These are phyloP conservation scores for Pestalotiopsis sp. DNA, from an alignment of 2,329 filamentous ascomycete species.

Conservation along the genomic window DNA sequence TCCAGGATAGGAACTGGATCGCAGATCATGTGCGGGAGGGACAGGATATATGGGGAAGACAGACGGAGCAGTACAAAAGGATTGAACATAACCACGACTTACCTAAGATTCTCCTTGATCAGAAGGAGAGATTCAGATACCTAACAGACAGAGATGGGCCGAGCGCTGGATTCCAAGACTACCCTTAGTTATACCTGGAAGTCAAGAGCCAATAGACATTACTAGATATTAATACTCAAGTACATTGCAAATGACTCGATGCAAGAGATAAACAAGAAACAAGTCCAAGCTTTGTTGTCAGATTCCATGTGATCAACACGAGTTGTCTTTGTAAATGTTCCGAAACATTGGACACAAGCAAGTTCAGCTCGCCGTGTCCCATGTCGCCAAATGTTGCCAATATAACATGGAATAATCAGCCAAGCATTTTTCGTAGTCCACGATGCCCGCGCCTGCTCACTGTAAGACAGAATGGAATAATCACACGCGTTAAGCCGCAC, in stretches of 20 bases:
- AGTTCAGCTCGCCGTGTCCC: too few species aligned
- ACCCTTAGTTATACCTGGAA: slow-evolving; percentile 27
- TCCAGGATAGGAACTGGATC: slow-evolving; percentile 50
- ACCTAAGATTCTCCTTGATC: slow-evolving; percentile 47
- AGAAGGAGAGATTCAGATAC: slow-evolving; percentile 45
- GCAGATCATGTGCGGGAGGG: slow-evolving; percentile 54
- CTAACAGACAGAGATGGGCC: slow-evolving; percentile 48
- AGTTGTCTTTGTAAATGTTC: too few species aligned
- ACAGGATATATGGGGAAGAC: slow-evolving; percentile 57
- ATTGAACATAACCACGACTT: slow-evolving; percentile 56
- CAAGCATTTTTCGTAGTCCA: neutral
- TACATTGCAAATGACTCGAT: neutral
- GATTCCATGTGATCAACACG: too few species aligned
- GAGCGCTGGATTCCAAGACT: slow-evolving; percentile 52
- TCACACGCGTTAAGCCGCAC: neutral
- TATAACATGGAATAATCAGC: neutral
- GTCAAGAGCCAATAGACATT: neutral
- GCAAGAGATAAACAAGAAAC: neutral
- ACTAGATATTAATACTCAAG: neutral
- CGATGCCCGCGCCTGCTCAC: neutral
- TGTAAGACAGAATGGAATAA: slow-evolving; percentile 6
- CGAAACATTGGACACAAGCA: too few species aligned
- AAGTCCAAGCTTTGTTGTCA: too few species aligned
- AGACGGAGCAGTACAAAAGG: slow-evolving; percentile 48
- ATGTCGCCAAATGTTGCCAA: neutral